A percentile compares a stretch with the other conserved stretches of the same genome.
phyloP scores from a whole-genome alignment of 2,329 filamentous ascomycete genomes.

The Fusarium sp. region DNA sequence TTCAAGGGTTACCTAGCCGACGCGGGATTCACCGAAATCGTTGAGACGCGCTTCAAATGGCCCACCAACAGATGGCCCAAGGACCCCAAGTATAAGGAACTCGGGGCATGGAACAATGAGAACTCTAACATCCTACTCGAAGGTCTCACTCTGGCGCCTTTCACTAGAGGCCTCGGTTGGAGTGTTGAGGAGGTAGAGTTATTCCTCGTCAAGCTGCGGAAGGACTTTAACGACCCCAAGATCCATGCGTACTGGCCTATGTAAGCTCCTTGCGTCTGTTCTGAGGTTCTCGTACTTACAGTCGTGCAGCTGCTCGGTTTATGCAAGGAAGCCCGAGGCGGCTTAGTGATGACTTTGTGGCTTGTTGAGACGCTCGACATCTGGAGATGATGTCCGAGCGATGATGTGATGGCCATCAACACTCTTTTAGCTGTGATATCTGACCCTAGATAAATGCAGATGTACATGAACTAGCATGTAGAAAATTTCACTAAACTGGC shows the following conservation, averaged over 20 bases:
- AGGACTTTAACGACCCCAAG: slow-evolving; percentile 39
- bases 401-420: no score
- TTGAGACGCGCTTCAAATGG: slow-evolving; percentile 58
- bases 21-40: slow-evolving; percentile 63
- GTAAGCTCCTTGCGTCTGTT: slow-evolving; percentile 17
- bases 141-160: slow-evolving; percentile 40
- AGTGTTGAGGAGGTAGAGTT: slow-evolving; percentile 37
- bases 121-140: slow-evolving; percentile 40
- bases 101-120: slow-evolving; percentile 42
- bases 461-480: no score
- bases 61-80: slow-evolving; percentile 63
- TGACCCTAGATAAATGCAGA: no score
- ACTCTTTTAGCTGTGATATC: no score
- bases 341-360: no score
- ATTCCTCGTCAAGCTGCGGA: slow-evolving; percentile 40
- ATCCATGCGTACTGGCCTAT: slow-evolving; percentile 47
- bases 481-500: no score
- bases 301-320: neutral
- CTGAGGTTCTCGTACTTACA: neutral
- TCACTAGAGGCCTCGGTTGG: slow-evolving; percentile 46
- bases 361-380: no score
- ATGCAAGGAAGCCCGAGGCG: neutral
- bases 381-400: no score
- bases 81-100: slow-evolving; percentile 60
- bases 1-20: slow-evolving; percentile 52